Conservation (phyloP, 192 early-diverging fungal genomes). For the Mortierella hygrophila region DNA sequence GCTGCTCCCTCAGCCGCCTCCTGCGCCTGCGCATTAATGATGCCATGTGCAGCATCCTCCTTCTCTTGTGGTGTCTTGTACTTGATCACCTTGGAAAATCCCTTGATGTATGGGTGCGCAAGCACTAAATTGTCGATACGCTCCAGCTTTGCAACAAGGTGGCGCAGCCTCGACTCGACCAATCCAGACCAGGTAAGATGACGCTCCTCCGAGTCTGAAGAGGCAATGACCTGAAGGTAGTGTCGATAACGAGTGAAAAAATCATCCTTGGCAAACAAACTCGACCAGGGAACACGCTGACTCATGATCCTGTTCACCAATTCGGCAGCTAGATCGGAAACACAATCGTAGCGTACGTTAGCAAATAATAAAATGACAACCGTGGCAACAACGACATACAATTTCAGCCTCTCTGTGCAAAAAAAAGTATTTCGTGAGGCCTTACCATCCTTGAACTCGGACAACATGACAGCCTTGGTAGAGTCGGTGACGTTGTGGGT, state of each 20-base stretch:
- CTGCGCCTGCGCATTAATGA: slow-evolving; percentile 56
- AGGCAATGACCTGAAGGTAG: slow-evolving; percentile 92
- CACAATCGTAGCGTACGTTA: background rate
- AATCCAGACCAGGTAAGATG: slow-evolving; percentile 89
- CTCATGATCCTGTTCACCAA: slow-evolving; percentile 84
- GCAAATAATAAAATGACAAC: background rate
- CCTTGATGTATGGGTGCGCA: slow-evolving; percentile 94
- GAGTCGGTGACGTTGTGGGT: slow-evolving; percentile 96
- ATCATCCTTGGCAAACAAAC: slow-evolving; percentile 88
- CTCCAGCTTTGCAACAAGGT: slow-evolving; percentile 89
- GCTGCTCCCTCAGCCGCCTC: slow-evolving; percentile 28
- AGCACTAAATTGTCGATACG: slow-evolving; percentile 73
- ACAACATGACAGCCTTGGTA: slow-evolving; percentile 84
- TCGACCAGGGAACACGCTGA: slow-evolving; percentile 81
- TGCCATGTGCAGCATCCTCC: slow-evolving; percentile 76
- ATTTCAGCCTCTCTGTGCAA: no score
- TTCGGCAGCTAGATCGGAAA: slow-evolving; percentile 65
- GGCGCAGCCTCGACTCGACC: slow-evolving; percentile 92
- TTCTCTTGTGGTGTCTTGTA: slow-evolving; percentile 78
- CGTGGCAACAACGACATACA: background rate
- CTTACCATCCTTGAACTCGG: slow-evolving; percentile 82
- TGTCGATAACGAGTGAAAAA: slow-evolving; percentile 91
- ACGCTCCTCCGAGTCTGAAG: slow-evolving; percentile 77
- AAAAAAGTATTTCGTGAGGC: background rate
- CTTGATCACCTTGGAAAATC: slow-evolving; percentile 76